Percentiles rank a stretch among this genome's conserved stretches.
phyloP scores from a whole-genome alignment of 2,329 filamentous ascomycete genomes.

The Diaporthe citrichinensis region DNA sequence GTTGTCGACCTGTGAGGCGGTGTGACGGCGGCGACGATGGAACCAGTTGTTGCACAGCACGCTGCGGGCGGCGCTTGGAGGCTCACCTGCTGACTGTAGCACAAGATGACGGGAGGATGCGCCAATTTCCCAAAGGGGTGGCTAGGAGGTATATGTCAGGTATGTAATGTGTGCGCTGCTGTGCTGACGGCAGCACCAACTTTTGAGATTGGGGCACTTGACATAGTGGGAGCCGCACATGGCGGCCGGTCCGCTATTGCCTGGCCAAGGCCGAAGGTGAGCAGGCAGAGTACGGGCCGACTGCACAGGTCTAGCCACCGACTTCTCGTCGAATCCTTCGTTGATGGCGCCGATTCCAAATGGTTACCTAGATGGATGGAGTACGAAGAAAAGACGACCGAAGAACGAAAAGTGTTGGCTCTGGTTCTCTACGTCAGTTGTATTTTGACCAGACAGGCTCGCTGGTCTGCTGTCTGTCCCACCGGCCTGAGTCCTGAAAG shows the following conservation, averaged over 20 bases:
- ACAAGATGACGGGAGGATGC: conserved; percentile 31
- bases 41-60: conserved; percentile 24
- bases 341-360: neutral
- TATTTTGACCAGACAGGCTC: neutral
- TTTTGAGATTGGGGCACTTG: conserved; percentile 6
- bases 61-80: conserved; percentile 16
- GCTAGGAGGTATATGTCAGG: neutral
- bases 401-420: neutral
- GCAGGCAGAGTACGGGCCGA: conserved; percentile 12
- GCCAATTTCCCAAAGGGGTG: conserved; percentile 8
- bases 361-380: neutral
- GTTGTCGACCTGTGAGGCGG: neutral
- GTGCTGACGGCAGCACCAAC: conserved; percentile 22
- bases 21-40: conserved; percentile 2
- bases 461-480: neutral
- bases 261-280: conserved; percentile 19
- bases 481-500: neutral
- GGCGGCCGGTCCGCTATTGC: conserved; percentile 16
- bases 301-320: neutral
- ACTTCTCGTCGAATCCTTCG: neutral
- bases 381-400: neutral
- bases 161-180: neutral
- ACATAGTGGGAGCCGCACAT: neutral
- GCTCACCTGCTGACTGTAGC: conserved; percentile 30
- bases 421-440: neutral